Base-by-base conservation (phyloP, 2,329 filamentous ascomycete species). In the Curvularia eragrostidis region DNA sequence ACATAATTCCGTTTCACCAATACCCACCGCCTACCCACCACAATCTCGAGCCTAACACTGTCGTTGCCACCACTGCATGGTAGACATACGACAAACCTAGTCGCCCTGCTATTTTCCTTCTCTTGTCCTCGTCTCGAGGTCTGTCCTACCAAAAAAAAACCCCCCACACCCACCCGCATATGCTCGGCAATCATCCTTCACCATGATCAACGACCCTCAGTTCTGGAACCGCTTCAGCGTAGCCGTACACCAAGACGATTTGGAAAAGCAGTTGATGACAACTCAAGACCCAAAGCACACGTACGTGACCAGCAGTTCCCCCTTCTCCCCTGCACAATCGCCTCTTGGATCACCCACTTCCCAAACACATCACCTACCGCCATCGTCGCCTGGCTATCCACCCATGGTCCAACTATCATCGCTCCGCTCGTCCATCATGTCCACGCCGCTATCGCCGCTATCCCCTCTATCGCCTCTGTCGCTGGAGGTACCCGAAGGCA, bases 151-250 rank as follows among this genome's bases (percentile, higher is more conserved):
- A 18, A 26, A n/a, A 21, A 48, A n/a, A n/a, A n/a, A n/a, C n/a
- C n/a, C 26, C 38, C 41, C 26, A 18, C 26, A n/a, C 24, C 32
- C 41, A 53, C 26, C 23, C 46, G 13, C 21, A 56, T 41, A 32
- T 18, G 10, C 26, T 15, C 51, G 24, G 49, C n/a, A 24, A 23
- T n/a, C 7, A 26, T 38, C 12, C 32, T 36, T 32, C 48, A 70
- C 46, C 49, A 84, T 84, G 82, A 79, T 83, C 56, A 81, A 80
- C 61, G 85, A 87, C 67, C 84, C 84, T 23, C 79, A 78, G 48
- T 87, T 87, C 75, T 87, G 85, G 85, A 80, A 81, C 54, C 82
- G 85, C 65, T 87, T 87, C 77, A 85, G 82, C 58, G 73, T 79
- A 49, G 85, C 85, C 36, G 83, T 86, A 1, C 85, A 86, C 68